These are phyloP conservation scores for Tubosaeta brunneosetosa DNA, from an alignment of 768 basidiomycete genomes.

Conservation along the genomic window DNA sequence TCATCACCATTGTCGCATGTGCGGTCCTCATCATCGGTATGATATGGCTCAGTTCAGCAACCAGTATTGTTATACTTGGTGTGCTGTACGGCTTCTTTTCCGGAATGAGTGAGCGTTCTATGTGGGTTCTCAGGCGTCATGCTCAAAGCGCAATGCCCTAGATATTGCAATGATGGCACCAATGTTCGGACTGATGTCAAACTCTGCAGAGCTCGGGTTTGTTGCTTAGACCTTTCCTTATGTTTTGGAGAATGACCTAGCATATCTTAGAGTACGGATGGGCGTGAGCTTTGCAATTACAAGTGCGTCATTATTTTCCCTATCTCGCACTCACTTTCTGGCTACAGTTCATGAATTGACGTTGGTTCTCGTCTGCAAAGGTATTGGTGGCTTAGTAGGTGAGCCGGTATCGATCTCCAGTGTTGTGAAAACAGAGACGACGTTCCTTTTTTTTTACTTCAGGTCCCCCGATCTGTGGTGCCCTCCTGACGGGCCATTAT, in stretches of 20 bases:
- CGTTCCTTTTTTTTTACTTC: no score
- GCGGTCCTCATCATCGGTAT: constrained; percentile 38
- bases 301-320: constrained; percentile 20
- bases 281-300: constrained; percentile 46
- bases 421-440: no score
- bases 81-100: constrained; percentile 47
- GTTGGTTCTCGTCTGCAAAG: no score
- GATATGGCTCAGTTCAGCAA: constrained; percentile 36
- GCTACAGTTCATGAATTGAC: no score
- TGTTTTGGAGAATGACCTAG: constrained; percentile 4
- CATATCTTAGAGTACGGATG: constrained; percentile 30
- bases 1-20: constrained; percentile 31
- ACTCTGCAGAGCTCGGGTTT: constrained; percentile 49
- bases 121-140: neutral
- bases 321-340: no score
- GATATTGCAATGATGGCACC: constrained; percentile 40
- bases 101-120: constrained; percentile 34
- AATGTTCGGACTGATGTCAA: constrained; percentile 40
- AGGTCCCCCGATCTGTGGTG: no score
- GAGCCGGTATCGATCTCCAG: no score
- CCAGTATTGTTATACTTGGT: constrained; percentile 39
- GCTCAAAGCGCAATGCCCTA: constrained; percentile 1
- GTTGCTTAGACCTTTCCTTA: neutral
- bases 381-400: no score
- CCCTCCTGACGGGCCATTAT: no score